Evolutionary conservation across 1,139 yeast species (phyloP).

Genomic region (Candida mesenterica): DNA sequence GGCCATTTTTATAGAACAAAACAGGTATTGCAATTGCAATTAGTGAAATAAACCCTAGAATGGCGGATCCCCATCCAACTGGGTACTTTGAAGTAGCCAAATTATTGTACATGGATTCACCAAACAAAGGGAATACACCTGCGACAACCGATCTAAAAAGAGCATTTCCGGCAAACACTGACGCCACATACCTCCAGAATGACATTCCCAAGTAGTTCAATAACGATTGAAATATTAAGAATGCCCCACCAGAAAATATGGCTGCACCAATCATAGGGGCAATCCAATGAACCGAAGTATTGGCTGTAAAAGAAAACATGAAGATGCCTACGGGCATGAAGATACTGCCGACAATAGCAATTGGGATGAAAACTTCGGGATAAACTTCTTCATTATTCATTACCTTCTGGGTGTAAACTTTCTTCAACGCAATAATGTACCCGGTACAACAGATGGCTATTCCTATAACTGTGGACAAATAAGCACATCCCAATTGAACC

Average conservation of each 20-base stretch:
- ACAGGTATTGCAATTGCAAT: conserved; percentile 48
- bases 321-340: conserved; percentile 45
- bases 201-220: conserved; percentile 34
- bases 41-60: conserved; percentile 44
- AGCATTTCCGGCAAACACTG: conserved; percentile 58
- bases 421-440: conserved; percentile 23
- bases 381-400: conserved; percentile 20
- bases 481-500: conserved; percentile 48
- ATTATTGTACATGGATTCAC: conserved; percentile 47
- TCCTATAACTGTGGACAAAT: conserved; percentile 45
- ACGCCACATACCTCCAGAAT: conserved; percentile 47
- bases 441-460: conserved; percentile 24
- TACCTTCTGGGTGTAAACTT: conserved; percentile 24
- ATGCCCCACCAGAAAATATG: conserved; percentile 35
- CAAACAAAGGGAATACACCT: conserved; percentile 63
- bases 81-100: conserved; percentile 45
- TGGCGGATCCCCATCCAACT: conserved; percentile 55
- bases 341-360: conserved; percentile 42
- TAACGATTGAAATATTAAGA: conserved; percentile 40
- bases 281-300: conserved; percentile 39
- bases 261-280: conserved; percentile 42
- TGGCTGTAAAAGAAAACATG: conserved; percentile 51
- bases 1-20: conserved; percentile 48
- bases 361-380: conserved; percentile 44
- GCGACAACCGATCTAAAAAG: conserved; percentile 54